Conservation (phyloP, 495 filamentous ascomycete genomes). For the Ascodesmis nigricans region DNA sequence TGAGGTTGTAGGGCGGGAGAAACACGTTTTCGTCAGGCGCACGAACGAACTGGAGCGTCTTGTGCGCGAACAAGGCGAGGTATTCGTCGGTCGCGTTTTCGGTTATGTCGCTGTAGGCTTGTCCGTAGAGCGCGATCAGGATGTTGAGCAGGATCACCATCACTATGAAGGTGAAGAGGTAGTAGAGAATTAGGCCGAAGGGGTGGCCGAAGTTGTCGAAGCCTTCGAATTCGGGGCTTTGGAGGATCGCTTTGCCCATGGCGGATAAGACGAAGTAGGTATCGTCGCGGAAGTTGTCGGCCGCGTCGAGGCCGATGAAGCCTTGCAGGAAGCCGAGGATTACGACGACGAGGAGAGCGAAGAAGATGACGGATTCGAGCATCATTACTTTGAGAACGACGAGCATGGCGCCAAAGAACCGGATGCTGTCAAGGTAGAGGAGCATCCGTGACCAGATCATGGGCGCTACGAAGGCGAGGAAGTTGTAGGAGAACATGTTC, state of each 20-base stretch:
- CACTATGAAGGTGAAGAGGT: constrained; percentile 90
- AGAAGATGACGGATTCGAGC: constrained; percentile 95
- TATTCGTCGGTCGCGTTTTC: constrained; percentile 88
- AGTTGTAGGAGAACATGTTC: constrained; percentile 76
- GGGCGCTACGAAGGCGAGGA: constrained; percentile 69
- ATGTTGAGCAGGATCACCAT: constrained; percentile 82
- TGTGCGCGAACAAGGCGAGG: constrained; percentile 70
- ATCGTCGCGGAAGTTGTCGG: constrained; percentile 40
- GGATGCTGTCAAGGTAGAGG: constrained; percentile 78
- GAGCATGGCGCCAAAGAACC: constrained; percentile 95
- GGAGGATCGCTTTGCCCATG: constrained; percentile 80
- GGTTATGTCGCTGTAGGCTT: constrained; percentile 87
- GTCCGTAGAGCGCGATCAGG: constrained; percentile 90
- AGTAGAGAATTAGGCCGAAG: constrained; percentile 78
- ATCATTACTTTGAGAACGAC: constrained; percentile 98
- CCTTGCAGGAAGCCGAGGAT: constrained; percentile 81
- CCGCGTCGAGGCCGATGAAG: constrained; percentile 80
- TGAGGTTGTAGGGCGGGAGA: constrained; percentile 82
- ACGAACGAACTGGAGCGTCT: constrained; percentile 87
- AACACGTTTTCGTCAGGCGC: constrained; percentile 97
- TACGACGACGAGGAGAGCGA: constrained; percentile 72
- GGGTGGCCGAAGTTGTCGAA: constrained; percentile 58
- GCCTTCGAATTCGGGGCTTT: constrained; percentile 68
- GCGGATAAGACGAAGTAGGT: constrained; percentile 58
- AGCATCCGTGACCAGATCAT: constrained; percentile 95